A percentile compares a stretch with the other conserved stretches of the same genome.
phyloP scores from a whole-genome alignment of 192 early-diverging fungal genomes.

The Lunasporangiospora selenospora region DNA sequence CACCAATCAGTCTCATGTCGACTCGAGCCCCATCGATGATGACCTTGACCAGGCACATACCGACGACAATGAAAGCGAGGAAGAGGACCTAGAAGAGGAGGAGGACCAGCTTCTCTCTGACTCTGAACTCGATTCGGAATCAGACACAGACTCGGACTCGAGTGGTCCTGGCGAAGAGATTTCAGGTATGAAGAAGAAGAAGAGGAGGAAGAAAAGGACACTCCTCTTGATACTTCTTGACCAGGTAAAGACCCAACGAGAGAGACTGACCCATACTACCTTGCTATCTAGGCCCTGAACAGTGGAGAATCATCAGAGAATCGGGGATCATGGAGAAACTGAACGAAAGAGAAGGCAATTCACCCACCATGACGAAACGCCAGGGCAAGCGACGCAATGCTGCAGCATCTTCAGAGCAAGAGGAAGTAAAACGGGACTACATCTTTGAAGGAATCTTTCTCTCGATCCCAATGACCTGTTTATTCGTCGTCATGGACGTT shows the following conservation, averaged over 20 bases:
- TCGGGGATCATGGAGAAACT: constrained; percentile 31
- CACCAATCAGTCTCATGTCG: too few relatives aligned
- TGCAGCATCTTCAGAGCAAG: not conserved
- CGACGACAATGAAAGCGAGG: constrained; percentile 17
- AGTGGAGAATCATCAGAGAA: constrained; percentile 43
- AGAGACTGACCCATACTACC: not conserved
- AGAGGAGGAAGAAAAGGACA: not conserved
- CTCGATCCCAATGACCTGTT: constrained; percentile 42
- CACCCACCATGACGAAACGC: too few relatives aligned
- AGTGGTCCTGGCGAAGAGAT: not conserved
- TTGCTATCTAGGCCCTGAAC: constrained; percentile 21
- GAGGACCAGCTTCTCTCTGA: constrained; percentile 7
- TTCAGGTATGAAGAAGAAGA: not conserved
- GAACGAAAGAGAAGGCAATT: not conserved
- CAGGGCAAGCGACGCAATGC: constrained; percentile 6
- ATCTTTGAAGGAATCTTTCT: constrained; percentile 48
- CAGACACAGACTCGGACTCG: not conserved
- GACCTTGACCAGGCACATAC: not conserved
- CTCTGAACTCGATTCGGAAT: not conserved
- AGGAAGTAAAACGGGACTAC: constrained; percentile 18
- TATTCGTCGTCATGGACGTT: constrained; percentile 47
- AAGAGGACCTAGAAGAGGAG: constrained; percentile 1
- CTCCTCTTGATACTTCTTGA: not conserved
- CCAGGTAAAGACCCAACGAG: not conserved
- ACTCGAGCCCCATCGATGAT: too few relatives aligned